These are phyloP conservation scores for Globisporangium orthogonon DNA, from an alignment of 352 stramenopile genomes.

Conservation along the genomic window DNA sequence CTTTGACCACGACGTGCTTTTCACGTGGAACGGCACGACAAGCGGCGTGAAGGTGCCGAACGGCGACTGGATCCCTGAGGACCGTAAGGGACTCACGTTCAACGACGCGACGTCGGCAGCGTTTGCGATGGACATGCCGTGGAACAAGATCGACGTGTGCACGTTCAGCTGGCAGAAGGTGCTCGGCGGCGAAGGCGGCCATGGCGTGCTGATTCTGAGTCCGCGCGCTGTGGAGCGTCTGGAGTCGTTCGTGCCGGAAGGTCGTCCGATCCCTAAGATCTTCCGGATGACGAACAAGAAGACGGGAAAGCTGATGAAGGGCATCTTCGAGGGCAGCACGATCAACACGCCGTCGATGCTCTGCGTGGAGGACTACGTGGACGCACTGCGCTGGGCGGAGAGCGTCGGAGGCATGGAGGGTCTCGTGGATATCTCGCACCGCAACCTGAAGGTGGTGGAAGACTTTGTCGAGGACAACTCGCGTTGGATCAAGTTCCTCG, in stretches of 20 bases:
- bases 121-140: constrained; percentile 99
- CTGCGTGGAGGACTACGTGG: constrained; percentile 98
- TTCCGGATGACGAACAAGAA: constrained; percentile 97
- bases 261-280: constrained; percentile 97
- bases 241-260: constrained; percentile 89
- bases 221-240: constrained; percentile 95
- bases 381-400: constrained; percentile 95
- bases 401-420: constrained; percentile 91
- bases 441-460: constrained; percentile 94
- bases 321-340: constrained; percentile 97
- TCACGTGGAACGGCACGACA: constrained; percentile 99
- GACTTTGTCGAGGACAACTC: constrained; percentile 95
- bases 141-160: constrained; percentile 98
- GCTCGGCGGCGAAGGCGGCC: constrained; percentile 95
- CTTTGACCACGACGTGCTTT: constrained; percentile 95
- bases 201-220: constrained; percentile 97
- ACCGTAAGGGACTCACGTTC: constrained; percentile 94
- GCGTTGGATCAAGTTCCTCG: constrained; percentile 96
- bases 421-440: constrained; percentile 91
- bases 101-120: constrained; percentile 98
- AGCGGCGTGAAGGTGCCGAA: constrained; percentile 95
- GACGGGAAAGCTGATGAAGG: constrained; percentile 90
- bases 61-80: constrained; percentile 93
- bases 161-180: constrained; percentile 99
- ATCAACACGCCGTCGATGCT: constrained; percentile 99